Evolutionary conservation across 495 filamentous ascomycete species (phyloP).

Genomic region (Neohortaea acidophila): DNA sequence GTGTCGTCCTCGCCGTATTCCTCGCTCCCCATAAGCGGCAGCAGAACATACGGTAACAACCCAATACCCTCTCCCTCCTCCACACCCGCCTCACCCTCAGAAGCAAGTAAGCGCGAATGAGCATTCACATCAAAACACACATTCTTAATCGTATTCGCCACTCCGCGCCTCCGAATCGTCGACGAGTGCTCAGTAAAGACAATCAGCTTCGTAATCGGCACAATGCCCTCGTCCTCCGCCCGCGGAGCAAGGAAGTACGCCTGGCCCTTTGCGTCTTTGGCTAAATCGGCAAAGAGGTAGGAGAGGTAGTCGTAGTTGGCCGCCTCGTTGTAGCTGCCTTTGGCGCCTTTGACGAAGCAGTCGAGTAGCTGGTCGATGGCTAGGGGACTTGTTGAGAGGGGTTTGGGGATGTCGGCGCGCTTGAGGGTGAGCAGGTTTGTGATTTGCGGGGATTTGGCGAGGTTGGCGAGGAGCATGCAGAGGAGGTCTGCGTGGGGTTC

Average conservation of each 20-base stretch:
- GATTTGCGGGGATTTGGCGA: slow-evolving; percentile 62
- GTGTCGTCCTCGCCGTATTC: slow-evolving; percentile 52
- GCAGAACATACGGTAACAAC: slow-evolving; percentile 70
- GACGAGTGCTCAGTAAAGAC: slow-evolving; percentile 86
- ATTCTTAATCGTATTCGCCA: slow-evolving; percentile 88
- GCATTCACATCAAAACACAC: slow-evolving; percentile 55
- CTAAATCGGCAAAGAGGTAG: slow-evolving; percentile 85
- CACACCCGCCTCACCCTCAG: slow-evolving; percentile 15
- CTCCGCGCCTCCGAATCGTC: slow-evolving; percentile 64
- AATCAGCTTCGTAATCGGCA: slow-evolving; percentile 72
- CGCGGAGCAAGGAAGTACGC: slow-evolving; percentile 59
- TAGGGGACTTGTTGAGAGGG: slow-evolving; percentile 48
- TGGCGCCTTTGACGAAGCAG: slow-evolving; percentile 82
- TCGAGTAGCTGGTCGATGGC: slow-evolving; percentile 86
- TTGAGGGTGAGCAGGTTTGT: slow-evolving; percentile 50
- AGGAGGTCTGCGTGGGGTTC: slow-evolving; percentile 69
- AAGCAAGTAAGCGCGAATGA: slow-evolving; percentile 48
- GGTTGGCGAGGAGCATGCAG: slow-evolving; percentile 84
- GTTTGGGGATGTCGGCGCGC: slow-evolving; percentile 41
- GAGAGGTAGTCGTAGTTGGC: slow-evolving; percentile 84
- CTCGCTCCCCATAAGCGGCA: slow-evolving; percentile 48
- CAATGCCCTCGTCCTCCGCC: slow-evolving; percentile 52
- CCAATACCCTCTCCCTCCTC: slow-evolving; percentile 50
- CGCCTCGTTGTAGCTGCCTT: slow-evolving; percentile 65
- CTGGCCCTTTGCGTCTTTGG: slow-evolving; percentile 55